Evolutionary conservation across 192 early-diverging fungal genomes (phyloP).

Genomic region (Podila epigama): DNA sequence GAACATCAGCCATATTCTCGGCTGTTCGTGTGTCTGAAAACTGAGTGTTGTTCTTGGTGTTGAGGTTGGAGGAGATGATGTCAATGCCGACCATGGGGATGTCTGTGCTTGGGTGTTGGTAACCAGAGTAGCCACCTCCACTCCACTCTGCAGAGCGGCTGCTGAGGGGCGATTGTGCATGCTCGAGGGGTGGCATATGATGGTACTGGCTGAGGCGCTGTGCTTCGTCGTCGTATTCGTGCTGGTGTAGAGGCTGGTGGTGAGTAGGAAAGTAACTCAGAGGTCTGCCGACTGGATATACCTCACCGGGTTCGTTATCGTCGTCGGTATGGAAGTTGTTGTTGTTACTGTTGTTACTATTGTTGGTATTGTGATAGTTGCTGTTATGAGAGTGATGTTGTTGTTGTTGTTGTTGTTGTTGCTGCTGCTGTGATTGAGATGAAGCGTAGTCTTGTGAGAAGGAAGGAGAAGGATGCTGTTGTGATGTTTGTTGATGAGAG

Average conservation of each 20-base stretch:
- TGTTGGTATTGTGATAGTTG: conserved; percentile 3
- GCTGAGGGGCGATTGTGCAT: conserved; percentile 30
- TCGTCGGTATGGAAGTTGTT: conserved; percentile 4
- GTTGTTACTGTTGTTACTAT: neutral
- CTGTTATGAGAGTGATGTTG: neutral
- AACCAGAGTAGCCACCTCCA: conserved; percentile 31
- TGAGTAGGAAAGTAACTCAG: conserved; percentile 48
- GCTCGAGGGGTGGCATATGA: conserved; percentile 23
- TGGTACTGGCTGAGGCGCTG: conserved; percentile 27
- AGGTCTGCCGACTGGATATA: conserved; percentile 39
- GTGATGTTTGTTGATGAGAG: neutral
- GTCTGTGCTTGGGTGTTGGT: conserved; percentile 10
- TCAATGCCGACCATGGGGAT: conserved; percentile 42
- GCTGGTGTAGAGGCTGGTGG: conserved; percentile 38
- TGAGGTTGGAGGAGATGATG: conserved; percentile 39
- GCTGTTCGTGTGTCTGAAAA: conserved; percentile 32
- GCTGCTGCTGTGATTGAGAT: no score
- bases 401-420: no score
- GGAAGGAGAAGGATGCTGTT: neutral
- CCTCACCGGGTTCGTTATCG: conserved; percentile 19
- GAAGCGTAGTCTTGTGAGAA: neutral
- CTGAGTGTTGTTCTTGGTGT: conserved; percentile 13
- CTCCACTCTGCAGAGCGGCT: conserved; percentile 18
- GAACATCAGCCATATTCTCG: conserved; percentile 16
- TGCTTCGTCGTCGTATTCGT: conserved; percentile 41